Evolutionary conservation across 306 rosid species (phyloP).

Genomic region (Lotus japonicus): DNA sequence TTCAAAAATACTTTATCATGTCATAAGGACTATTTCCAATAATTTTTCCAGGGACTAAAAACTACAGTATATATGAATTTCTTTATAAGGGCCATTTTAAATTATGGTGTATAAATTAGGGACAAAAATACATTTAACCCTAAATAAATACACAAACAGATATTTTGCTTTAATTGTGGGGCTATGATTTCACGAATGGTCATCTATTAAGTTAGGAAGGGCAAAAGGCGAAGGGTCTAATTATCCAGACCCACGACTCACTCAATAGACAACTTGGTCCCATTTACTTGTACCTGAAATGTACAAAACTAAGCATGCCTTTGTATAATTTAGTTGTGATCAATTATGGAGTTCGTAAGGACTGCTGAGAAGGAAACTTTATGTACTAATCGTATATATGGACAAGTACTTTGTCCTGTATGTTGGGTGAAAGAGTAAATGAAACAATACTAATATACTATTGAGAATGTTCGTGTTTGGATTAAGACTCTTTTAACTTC

Average conservation of each 20-base stretch:
- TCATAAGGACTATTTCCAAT: too few relatives aligned
- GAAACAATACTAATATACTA: conserved; percentile 12
- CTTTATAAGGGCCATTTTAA: too few relatives aligned
- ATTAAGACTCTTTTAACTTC: conserved; percentile 6
- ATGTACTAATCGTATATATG: conserved; percentile 28
- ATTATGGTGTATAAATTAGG: too few relatives aligned
- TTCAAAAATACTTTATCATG: too few relatives aligned
- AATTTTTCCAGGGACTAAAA: too few relatives aligned
- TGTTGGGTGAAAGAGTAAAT: conserved; percentile 7
- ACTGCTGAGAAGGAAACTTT: conserved; percentile 1
- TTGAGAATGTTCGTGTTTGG: conserved; percentile 10
- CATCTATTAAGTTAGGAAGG: conserved; percentile 8
- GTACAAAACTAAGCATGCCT: conserved; percentile 25
- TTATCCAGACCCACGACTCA: background rate
- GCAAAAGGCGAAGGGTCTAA: conserved; percentile 11
- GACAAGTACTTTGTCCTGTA: conserved; percentile 27
- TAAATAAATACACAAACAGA: too few relatives aligned
- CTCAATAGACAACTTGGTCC: conserved; percentile 25
- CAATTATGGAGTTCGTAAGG: conserved; percentile 18
- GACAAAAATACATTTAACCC: too few relatives aligned
- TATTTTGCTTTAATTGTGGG: background rate
- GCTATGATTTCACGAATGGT: conserved; percentile 5
- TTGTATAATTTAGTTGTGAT: background rate
- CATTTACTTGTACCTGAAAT: conserved; percentile 20
- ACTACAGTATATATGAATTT: too few relatives aligned